phyloP scores from a whole-genome alignment of 2,329 filamentous ascomycete genomes.

The Tolypocladium inflatum region DNA sequence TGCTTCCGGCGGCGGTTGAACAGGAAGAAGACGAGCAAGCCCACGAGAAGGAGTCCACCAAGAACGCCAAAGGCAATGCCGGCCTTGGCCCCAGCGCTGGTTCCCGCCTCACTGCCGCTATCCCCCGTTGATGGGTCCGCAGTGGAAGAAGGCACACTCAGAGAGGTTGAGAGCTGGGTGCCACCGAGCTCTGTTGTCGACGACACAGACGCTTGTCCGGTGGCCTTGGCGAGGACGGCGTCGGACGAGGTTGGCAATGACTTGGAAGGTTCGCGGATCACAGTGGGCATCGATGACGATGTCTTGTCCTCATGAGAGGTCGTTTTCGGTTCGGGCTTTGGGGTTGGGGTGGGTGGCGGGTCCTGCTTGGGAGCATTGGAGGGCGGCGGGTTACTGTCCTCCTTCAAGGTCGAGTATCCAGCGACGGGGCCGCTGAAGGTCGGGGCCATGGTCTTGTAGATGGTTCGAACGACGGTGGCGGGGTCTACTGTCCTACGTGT shows the following conservation, averaged over 20 bases:
- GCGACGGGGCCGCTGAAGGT: constrained; percentile 32
- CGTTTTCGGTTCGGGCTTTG: constrained; percentile 5
- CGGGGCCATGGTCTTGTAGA: constrained; percentile 31
- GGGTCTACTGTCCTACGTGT: neutral
- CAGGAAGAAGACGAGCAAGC: constrained; percentile 61
- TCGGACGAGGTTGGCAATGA: constrained; percentile 13
- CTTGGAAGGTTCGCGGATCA: constrained; percentile 6
- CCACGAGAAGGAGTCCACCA: constrained; percentile 55
- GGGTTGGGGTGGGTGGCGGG: constrained; percentile 3
- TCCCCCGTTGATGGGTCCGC: constrained; percentile 4
- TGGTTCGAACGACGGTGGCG: constrained; percentile 23
- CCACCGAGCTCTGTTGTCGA: constrained; percentile 5
- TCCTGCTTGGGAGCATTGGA: constrained; percentile 7
- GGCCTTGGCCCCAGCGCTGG: constrained; percentile 49
- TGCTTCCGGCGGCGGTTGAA: constrained; percentile 64
- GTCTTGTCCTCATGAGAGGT: constrained; percentile 8
- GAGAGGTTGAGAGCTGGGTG: constrained; percentile 7
- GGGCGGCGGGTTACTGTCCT: constrained; percentile 5
- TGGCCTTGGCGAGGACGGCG: constrained; percentile 20
- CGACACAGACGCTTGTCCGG: constrained; percentile 9
- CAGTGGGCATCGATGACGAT: neutral
- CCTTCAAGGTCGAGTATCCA: constrained; percentile 28
- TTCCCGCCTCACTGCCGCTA: constrained; percentile 7
- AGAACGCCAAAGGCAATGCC: constrained; percentile 80
- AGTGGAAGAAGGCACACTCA: constrained; percentile 11